Percentiles rank a stretch among this genome's conserved stretches.
These are phyloP conservation scores for Flagelloscypha sp. DNA, from an alignment of 768 basidiomycete genomes.

Conservation along the genomic window DNA sequence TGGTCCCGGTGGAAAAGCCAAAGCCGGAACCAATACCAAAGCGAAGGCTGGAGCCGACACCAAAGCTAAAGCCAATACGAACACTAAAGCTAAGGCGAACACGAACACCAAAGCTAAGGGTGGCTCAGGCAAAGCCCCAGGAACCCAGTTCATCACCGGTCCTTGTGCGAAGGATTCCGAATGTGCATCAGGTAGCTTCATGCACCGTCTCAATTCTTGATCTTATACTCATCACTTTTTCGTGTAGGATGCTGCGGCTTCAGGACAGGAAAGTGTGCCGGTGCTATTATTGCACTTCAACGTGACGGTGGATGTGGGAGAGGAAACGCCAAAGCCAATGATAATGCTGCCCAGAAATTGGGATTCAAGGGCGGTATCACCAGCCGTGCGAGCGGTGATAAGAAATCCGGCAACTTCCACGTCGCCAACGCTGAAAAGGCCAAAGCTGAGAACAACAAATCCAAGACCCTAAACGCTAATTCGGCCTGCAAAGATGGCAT, in stretches of 20 bases:
- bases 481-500: too few species aligned
- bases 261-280: conserved; percentile 17
- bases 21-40: not conserved
- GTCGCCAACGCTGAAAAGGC: too few species aligned
- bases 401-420: too few species aligned
- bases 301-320: conserved; percentile 18
- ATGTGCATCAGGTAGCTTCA: too few species aligned
- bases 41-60: conserved; percentile 2
- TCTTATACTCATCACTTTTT: too few species aligned
- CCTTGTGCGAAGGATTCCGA: conserved; percentile 14
- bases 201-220: too few species aligned
- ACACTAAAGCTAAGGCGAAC: conserved; percentile 1
- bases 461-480: too few species aligned
- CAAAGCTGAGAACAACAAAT: too few species aligned
- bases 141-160: conserved; percentile 10
- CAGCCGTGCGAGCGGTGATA: not conserved
- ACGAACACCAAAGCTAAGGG: not conserved
- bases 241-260: conserved; percentile 19
- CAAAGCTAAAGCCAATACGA: conserved; percentile 1
- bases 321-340: conserved; percentile 16
- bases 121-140: not conserved
- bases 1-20: too few species aligned
- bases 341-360: conserved; percentile 13
- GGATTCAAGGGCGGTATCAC: conserved; percentile 6
- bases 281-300: conserved; percentile 16